phyloP scores from a whole-genome alignment of 2,329 filamentous ascomycete genomes.

The Penicillium sp. region DNA sequence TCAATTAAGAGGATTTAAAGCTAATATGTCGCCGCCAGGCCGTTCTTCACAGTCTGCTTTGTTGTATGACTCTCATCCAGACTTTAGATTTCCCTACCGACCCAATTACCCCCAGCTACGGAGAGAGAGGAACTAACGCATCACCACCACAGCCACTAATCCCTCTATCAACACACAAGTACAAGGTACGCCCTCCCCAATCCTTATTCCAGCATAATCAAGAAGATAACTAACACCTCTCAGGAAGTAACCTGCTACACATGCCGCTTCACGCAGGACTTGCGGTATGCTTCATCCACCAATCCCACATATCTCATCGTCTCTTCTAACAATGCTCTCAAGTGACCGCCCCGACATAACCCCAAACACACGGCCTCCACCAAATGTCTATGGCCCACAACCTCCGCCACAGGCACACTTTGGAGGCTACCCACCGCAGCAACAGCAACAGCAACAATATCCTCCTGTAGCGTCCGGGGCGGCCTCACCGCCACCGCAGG shows the following conservation, averaged over 20 bases:
- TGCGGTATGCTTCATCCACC: constrained; percentile 33
- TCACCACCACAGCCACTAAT: constrained; percentile 42
- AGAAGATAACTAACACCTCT: constrained; percentile 20
- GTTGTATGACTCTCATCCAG: constrained; percentile 35
- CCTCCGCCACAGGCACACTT: constrained; percentile 32
- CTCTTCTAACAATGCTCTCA: constrained; percentile 6
- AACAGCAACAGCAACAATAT: constrained; percentile 15
- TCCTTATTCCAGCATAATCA: background rate
- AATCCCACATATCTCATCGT: background rate
- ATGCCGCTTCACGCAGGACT: constrained; percentile 44
- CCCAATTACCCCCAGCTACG: background rate
- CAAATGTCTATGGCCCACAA: constrained; percentile 32
- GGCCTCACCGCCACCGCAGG: constrained; percentile 20
- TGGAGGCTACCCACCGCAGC: constrained; percentile 12
- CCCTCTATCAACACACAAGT: constrained; percentile 45
- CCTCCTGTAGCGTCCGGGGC: constrained; percentile 21
- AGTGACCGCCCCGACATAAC: constrained; percentile 46
- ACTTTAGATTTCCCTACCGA: background rate
- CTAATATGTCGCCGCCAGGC: constrained; percentile 32
- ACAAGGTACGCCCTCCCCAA: constrained; percentile 34
- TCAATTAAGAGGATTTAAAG: background rate
- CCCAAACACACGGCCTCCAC: constrained; percentile 41
- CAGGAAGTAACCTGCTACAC: constrained; percentile 46
- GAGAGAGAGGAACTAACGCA: constrained; percentile 14
- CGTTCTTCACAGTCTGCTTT: constrained; percentile 54